Percentiles rank a stretch among this genome's conserved stretches.
Evolutionary conservation across 495 filamentous ascomycete species (phyloP).

Genomic region (Penicillium lagena): DNA sequence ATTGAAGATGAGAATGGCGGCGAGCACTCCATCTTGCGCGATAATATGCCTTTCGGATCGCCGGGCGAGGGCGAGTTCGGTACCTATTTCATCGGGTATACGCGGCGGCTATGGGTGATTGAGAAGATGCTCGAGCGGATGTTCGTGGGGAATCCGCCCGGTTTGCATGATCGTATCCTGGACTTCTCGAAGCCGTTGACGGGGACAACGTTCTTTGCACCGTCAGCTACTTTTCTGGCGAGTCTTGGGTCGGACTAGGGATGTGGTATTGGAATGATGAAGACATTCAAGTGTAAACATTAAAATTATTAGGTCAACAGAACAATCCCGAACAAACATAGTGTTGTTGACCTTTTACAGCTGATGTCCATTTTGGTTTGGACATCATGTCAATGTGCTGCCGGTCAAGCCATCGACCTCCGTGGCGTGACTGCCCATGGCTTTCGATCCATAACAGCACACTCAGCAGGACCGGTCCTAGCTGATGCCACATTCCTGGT

Average conservation of each 20-base stretch:
- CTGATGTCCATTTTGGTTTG: too few species aligned
- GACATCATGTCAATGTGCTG: too few species aligned
- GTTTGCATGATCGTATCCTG: constrained; percentile 48
- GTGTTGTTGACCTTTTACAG: too few species aligned
- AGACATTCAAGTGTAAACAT: background rate
- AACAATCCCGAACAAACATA: too few species aligned
- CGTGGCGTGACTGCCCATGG: too few species aligned
- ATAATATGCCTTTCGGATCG: constrained; percentile 57
- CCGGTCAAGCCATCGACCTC: too few species aligned
- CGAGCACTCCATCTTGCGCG: constrained; percentile 48
- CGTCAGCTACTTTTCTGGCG: constrained; percentile 36
- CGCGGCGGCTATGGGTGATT: constrained; percentile 48
- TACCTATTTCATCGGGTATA: constrained; percentile 56
- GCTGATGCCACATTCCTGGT: too few species aligned
- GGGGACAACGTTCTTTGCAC: constrained; percentile 48
- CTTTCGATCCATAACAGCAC: too few species aligned
- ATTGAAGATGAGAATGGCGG: constrained; percentile 46
- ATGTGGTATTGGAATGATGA: background rate
- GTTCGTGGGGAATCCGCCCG: constrained; percentile 49
- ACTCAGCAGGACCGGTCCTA: too few species aligned
- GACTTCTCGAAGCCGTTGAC: constrained; percentile 50
- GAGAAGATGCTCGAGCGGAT: constrained; percentile 54
- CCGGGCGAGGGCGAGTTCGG: constrained; percentile 47
- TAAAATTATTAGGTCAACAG: background rate
- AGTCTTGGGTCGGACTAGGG: constrained; percentile 23